These are phyloP conservation scores for Strobilomyces dryophilus DNA, from an alignment of 768 basidiomycete species.

Conservation along the genomic window DNA sequence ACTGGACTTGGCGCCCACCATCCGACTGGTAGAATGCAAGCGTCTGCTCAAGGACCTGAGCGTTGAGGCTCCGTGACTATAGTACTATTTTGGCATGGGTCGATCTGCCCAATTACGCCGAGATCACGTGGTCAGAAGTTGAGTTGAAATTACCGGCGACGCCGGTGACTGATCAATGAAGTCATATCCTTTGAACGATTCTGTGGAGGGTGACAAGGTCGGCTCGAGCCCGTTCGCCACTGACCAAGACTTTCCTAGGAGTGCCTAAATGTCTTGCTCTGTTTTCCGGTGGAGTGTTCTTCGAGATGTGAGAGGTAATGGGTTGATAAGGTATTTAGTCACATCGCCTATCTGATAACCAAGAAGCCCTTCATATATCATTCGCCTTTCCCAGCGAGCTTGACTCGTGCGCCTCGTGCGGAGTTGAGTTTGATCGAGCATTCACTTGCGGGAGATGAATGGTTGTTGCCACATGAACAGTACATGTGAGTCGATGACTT, in stretches of 20 bases:
- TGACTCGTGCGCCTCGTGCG: constrained; percentile 12
- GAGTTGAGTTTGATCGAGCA: constrained; percentile 11
- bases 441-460: constrained; percentile 5
- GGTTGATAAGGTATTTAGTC: constrained; percentile 19
- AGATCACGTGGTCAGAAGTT: constrained; percentile 1
- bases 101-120: constrained; percentile 1
- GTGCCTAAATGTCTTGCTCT: background rate
- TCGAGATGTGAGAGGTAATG: background rate
- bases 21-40: constrained; percentile 1
- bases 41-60: background rate
- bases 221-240: constrained; percentile 2
- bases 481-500: background rate
- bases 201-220: constrained; percentile 1
- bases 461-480: constrained; percentile 5
- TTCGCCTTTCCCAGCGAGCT: background rate
- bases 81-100: background rate
- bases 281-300: background rate
- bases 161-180: constrained; percentile 5
- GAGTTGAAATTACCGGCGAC: background rate
- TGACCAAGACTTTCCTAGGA: constrained; percentile 2
- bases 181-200: constrained; percentile 1
- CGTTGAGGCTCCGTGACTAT: background rate
- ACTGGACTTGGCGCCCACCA: constrained; percentile 2
- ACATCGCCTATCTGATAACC: constrained; percentile 9
- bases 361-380: constrained; percentile 15